phyloP scores from a whole-genome alignment of 768 basidiomycete species.

The Rhodosporidiobolus sp. region DNA sequence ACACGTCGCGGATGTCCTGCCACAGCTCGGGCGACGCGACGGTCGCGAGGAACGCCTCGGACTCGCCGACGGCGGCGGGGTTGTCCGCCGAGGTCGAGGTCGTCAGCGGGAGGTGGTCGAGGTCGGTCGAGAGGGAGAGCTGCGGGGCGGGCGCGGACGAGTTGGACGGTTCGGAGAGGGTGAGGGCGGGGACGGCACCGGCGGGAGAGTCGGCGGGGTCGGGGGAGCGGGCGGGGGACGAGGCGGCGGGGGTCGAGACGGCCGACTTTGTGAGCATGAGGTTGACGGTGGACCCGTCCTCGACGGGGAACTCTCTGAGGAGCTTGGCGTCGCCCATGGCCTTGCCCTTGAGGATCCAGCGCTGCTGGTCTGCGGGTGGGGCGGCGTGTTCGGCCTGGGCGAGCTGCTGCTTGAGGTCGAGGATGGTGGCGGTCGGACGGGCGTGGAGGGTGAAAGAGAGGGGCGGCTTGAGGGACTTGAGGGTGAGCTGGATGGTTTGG shows the following conservation, averaged over 20 bases:
- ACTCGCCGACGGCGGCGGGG: conserved; percentile 44
- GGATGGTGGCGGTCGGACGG: conserved; percentile 77
- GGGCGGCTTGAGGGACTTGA: conserved; percentile 90
- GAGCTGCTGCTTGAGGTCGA: conserved; percentile 72
- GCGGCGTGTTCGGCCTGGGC: conserved; percentile 59
- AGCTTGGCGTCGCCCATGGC: conserved; percentile 83
- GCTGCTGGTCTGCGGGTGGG: conserved; percentile 74
- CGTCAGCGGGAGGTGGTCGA: conserved; percentile 31
- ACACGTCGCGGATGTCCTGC: conserved; percentile 64
- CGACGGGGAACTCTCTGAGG: conserved; percentile 81
- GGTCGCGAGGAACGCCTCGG: conserved; percentile 58
- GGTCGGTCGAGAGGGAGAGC: conserved; percentile 19
- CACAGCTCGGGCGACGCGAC: conserved; percentile 79
- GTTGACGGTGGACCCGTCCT: conserved; percentile 75
- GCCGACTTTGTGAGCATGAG: conserved; percentile 77
- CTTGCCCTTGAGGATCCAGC: conserved; percentile 90
- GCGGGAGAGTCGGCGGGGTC: background rate
- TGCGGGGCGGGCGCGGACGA: conserved; percentile 1
- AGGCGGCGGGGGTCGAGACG: conserved; percentile 55
- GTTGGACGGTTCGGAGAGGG: conserved; percentile 31
- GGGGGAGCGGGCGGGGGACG: conserved; percentile 39
- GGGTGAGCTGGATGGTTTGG: conserved; percentile 64
- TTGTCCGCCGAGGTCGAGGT: conserved; percentile 41
- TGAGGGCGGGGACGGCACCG: conserved; percentile 38
- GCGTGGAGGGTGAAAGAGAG: conserved; percentile 64